Evolutionary conservation across 495 filamentous ascomycete species (phyloP).

Genomic region (Letharia lupina): DNA sequence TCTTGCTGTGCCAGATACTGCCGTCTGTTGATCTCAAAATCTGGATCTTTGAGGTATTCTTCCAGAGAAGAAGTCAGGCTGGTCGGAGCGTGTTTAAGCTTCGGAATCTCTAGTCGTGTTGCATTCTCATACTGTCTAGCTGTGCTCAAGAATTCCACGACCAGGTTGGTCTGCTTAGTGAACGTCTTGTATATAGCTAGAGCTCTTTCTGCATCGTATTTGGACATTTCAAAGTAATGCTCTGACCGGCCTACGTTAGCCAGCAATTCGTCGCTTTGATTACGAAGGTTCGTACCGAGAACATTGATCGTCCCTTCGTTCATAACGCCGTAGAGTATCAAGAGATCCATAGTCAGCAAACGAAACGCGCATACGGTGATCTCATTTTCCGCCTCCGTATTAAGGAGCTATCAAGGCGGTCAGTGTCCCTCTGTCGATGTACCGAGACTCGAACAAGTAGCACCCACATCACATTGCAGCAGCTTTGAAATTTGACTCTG

Average conservation of each 20-base stretch:
- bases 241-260: conserved; percentile 42
- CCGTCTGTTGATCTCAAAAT: conserved; percentile 88
- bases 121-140: conserved; percentile 85
- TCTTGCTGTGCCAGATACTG: conserved; percentile 85
- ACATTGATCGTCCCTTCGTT: conserved; percentile 98
- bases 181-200: conserved; percentile 91
- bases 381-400: conserved; percentile 88
- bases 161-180: conserved; percentile 81
- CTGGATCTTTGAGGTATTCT: conserved; percentile 90
- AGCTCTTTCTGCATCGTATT: conserved; percentile 83
- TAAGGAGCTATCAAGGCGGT: conserved; percentile 55
- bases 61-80: conserved; percentile 83
- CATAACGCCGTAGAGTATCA: conserved; percentile 87
- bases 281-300: conserved; percentile 52
- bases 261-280: not conserved
- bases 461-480: conserved; percentile 78
- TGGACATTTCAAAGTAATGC: conserved; percentile 98
- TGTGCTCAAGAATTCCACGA: conserved; percentile 81
- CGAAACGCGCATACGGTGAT: conserved; percentile 95
- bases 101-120: conserved; percentile 89
- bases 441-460: not conserved
- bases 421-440: not conserved
- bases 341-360: conserved; percentile 79
- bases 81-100: conserved; percentile 93
- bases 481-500: conserved; percentile 81